Percentiles rank a stretch among this genome's conserved stretches.
Evolutionary conservation across 2,329 filamentous ascomycete species (phyloP).

Genomic region (Thielaviopsis ethacetica): DNA sequence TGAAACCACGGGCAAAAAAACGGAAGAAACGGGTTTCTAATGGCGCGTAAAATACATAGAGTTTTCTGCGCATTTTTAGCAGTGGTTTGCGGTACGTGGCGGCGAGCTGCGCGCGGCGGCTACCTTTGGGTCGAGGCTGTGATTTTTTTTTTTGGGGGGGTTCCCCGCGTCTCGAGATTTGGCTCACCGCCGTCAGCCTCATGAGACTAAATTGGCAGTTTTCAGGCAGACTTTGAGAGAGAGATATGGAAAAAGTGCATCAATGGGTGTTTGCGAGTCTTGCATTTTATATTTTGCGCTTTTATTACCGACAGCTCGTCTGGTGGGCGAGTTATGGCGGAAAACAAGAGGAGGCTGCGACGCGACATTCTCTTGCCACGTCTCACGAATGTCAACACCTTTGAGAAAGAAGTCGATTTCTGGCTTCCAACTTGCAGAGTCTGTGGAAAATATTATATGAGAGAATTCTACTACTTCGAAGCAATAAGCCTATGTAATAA

Average conservation of each 20-base stretch:
- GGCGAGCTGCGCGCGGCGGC: neutral
- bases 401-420: neutral
- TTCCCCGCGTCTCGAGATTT: neutral
- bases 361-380: neutral
- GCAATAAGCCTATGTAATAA: neutral
- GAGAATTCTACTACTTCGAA: neutral
- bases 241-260: neutral
- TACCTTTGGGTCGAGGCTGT: neutral
- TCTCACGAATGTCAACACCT: neutral
- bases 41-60: no score
- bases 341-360: neutral
- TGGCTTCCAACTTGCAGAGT: neutral
- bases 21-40: no score
- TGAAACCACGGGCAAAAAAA: no score
- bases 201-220: neutral
- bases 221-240: neutral
- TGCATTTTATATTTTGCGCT: neutral
- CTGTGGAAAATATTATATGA: neutral
- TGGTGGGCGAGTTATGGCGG: neutral
- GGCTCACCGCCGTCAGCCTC: neutral
- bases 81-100: neutral
- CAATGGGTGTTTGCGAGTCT: neutral
- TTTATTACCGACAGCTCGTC: neutral
- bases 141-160: neutral
- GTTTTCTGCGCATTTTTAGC: neutral